Conservation (phyloP, 2,329 filamentous ascomycete species). For the Penicillium freii region DNA sequence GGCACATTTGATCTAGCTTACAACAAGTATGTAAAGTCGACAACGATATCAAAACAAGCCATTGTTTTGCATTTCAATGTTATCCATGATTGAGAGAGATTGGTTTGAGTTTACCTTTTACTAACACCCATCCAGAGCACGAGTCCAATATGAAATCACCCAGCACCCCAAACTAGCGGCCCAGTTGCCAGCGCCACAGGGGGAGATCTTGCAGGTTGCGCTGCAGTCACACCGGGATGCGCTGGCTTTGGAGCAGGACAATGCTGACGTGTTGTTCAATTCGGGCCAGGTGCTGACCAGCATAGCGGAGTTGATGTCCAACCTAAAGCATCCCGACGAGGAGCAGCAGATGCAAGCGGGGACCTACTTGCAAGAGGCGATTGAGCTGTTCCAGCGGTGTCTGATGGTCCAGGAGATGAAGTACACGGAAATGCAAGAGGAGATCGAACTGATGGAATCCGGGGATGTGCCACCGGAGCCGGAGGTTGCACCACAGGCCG, state of each 20-base stretch:
- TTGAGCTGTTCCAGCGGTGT: constrained; percentile 60
- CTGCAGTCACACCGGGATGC: constrained; percentile 64
- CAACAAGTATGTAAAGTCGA: constrained; percentile 58
- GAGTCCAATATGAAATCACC: constrained; percentile 67
- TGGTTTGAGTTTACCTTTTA: not conserved
- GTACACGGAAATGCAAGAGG: constrained; percentile 48
- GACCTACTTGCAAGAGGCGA: constrained; percentile 58
- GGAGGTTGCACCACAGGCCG: constrained; percentile 1
- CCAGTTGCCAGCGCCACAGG: constrained; percentile 54
- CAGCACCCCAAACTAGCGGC: constrained; percentile 63
- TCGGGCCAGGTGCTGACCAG: constrained; percentile 67
- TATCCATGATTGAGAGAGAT: not conserved
- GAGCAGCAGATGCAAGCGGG: constrained; percentile 48
- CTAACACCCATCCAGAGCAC: constrained; percentile 50
- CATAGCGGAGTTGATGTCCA: constrained; percentile 60
- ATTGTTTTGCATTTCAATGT: not conserved
- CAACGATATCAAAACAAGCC: not conserved
- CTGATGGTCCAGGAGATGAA: constrained; percentile 53
- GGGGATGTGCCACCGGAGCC: constrained; percentile 17
- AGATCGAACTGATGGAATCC: constrained; percentile 40
- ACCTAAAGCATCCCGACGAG: constrained; percentile 50
- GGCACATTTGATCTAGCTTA: constrained; percentile 68
- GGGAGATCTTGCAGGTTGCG: constrained; percentile 59
- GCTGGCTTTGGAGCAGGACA: constrained; percentile 58
- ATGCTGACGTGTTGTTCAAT: constrained; percentile 69